Evolutionary conservation across 1,139 yeast genomes (phyloP).

Genomic region (Pneumocystis carinii): DNA sequence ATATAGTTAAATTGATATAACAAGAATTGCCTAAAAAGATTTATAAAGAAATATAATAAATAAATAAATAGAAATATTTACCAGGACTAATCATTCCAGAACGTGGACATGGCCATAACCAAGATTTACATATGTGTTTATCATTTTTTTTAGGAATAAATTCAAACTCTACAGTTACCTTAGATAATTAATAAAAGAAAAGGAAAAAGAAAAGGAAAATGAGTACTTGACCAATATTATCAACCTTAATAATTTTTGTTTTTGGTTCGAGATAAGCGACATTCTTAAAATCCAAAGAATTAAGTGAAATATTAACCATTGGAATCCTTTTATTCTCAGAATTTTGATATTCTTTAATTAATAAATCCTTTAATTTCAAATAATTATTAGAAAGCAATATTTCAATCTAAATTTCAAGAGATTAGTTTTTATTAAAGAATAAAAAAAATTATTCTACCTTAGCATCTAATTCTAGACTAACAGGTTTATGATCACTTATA

Average conservation of each 20-base stretch:
- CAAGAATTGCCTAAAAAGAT: background rate
- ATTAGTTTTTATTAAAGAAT: background rate
- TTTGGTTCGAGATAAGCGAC: background rate
- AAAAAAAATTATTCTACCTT: background rate
- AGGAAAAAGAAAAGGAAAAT: background rate
- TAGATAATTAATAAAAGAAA: background rate
- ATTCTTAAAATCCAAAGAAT: background rate
- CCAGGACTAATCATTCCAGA: background rate
- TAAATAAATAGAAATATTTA: background rate
- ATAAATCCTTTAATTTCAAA: conserved; percentile 1
- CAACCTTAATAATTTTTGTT: background rate
- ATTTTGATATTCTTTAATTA: conserved; percentile 3
- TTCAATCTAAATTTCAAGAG: conserved; percentile 3
- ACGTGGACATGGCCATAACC: background rate
- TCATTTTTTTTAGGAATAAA: background rate
- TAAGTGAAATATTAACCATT: background rate
- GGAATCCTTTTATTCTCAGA: conserved; percentile 10
- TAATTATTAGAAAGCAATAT: conserved; percentile 3
- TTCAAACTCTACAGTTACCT: conserved; percentile 1
- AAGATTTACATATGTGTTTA: background rate
- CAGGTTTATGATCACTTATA: conserved; percentile 68
- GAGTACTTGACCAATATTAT: background rate
- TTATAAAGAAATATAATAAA: background rate
- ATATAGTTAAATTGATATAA: background rate
- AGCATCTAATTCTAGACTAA: conserved; percentile 34